A percentile compares a stretch with the other conserved stretches of the same genome.
phyloP scores from a whole-genome alignment of 1,284 basidiomycete genomes.

The Fistulina hepatica region DNA sequence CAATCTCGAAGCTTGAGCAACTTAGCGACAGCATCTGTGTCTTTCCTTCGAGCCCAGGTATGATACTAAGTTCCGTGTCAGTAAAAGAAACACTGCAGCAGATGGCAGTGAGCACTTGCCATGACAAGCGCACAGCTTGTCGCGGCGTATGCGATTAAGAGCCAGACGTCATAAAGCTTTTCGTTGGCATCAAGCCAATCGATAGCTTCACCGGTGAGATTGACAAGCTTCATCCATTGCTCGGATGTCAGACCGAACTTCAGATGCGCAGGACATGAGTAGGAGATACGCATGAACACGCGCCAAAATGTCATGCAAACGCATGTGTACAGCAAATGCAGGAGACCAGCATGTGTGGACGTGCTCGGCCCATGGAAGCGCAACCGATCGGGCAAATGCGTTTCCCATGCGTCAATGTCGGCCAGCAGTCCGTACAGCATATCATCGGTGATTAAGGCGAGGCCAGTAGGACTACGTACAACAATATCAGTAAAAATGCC shows the following conservation, averaged over 20 bases:
- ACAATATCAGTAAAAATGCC: conserved; percentile 7
- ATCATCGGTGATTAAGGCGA: conserved; percentile 73
- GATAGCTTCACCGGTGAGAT: conserved; percentile 68
- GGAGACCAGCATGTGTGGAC: conserved; percentile 56
- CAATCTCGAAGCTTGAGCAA: conserved; percentile 75
- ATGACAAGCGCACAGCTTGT: conserved; percentile 86
- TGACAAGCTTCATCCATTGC: conserved; percentile 67
- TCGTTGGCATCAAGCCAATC: conserved; percentile 86
- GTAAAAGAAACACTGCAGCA: conserved; percentile 6
- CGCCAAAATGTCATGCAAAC: conserved; percentile 88
- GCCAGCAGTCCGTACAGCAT: conserved; percentile 56
- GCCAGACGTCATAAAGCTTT: conserved; percentile 74
- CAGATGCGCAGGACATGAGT: conserved; percentile 75
- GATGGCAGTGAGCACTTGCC: conserved; percentile 34
- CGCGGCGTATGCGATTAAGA: conserved; percentile 79
- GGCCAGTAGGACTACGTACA: conserved; percentile 62
- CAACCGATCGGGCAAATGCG: conserved; percentile 62
- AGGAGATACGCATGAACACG: conserved; percentile 91
- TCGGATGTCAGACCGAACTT: conserved; percentile 74
- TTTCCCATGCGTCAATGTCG: conserved; percentile 74
- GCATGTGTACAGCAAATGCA: conserved; percentile 80
- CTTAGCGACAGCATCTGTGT: conserved; percentile 61
- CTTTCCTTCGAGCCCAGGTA: conserved; percentile 79
- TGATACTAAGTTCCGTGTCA: conserved; percentile 55
- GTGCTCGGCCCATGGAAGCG: conserved; percentile 63